Conservation (phyloP, 371 early-diverging fungal genomes). For the Mortierella sp. region DNA sequence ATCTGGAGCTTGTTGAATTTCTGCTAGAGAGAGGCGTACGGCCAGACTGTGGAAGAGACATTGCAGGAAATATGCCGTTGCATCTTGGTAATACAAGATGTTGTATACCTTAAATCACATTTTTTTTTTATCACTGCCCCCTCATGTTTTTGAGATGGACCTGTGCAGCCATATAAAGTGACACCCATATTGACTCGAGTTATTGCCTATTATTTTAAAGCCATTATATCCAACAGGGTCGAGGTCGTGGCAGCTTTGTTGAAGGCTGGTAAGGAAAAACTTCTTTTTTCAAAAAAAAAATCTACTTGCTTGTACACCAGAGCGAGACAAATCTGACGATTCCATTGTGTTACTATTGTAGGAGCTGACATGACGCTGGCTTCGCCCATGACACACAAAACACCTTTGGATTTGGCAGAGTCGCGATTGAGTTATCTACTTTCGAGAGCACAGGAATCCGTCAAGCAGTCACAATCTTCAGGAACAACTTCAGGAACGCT, state of each 20-base stretch:
- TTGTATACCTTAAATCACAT: not conserved
- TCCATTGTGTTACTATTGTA: not conserved
- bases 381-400: slow-evolving; percentile 55
- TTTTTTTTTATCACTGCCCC: not conserved
- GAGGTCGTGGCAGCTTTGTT: slow-evolving; percentile 53
- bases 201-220: slow-evolving; percentile 5
- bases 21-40: slow-evolving; percentile 51
- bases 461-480: slow-evolving; percentile 9
- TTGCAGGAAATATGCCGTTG: slow-evolving; percentile 54
- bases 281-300: not conserved
- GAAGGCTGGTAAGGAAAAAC: slow-evolving; percentile 33
- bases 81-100: slow-evolving; percentile 37
- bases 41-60: slow-evolving; percentile 53
- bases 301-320: not conserved
- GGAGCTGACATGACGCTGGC: slow-evolving; percentile 54
- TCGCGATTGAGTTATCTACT: slow-evolving; percentile 44
- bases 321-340: too few relatives aligned
- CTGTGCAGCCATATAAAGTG: not conserved
- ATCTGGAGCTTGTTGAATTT: slow-evolving; percentile 50
- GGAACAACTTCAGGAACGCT: slow-evolving; percentile 5
- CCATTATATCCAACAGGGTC: slow-evolving; percentile 50
- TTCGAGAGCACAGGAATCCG: slow-evolving; percentile 42
- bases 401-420: slow-evolving; percentile 51
- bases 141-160: not conserved
- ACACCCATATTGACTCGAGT: not conserved